phyloP scores from a whole-genome alignment of 1,284 basidiomycete species.

The Moesziomyces antarcticus region DNA sequence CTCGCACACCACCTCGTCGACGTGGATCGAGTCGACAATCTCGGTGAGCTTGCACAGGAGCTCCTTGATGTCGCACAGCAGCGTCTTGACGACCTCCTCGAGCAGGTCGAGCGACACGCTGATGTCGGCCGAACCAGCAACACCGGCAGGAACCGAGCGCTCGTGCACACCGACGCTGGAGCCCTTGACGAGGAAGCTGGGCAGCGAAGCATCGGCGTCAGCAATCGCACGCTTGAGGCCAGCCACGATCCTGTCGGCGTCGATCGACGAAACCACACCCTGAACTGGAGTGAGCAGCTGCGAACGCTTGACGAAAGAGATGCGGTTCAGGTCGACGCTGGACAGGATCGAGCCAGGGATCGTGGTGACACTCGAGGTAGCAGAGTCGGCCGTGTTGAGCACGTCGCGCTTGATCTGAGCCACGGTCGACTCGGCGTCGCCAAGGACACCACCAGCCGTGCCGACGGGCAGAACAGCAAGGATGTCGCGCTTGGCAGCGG shows the following conservation, averaged over 20 bases:
- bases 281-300: constrained; percentile 11
- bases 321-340: constrained; percentile 10
- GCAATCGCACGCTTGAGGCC: constrained; percentile 8
- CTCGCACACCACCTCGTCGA: constrained; percentile 1
- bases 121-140: constrained; percentile 4
- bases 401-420: constrained; percentile 1
- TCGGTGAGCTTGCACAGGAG: constrained; percentile 13
- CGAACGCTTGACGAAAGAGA: constrained; percentile 6
- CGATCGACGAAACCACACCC: constrained; percentile 3
- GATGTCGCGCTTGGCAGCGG: constrained; percentile 14
- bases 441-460: neutral
- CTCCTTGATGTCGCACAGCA: neutral
- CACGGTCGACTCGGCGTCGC: neutral
- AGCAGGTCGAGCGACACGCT: constrained; percentile 10
- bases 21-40: constrained; percentile 15
- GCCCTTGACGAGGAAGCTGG: neutral
- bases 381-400: neutral
- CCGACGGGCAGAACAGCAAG: neutral
- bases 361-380: neutral
- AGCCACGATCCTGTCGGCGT: constrained; percentile 4
- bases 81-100: neutral
- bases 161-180: constrained; percentile 1
- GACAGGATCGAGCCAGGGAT: neutral
- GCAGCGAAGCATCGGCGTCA: constrained; percentile 1
- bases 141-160: neutral